A percentile compares a stretch with the other conserved stretches of the same genome.
These are phyloP conservation scores for Pulicaria dysenterica DNA, from an alignment of 129 eudicot species.

Conservation along the genomic window DNA sequence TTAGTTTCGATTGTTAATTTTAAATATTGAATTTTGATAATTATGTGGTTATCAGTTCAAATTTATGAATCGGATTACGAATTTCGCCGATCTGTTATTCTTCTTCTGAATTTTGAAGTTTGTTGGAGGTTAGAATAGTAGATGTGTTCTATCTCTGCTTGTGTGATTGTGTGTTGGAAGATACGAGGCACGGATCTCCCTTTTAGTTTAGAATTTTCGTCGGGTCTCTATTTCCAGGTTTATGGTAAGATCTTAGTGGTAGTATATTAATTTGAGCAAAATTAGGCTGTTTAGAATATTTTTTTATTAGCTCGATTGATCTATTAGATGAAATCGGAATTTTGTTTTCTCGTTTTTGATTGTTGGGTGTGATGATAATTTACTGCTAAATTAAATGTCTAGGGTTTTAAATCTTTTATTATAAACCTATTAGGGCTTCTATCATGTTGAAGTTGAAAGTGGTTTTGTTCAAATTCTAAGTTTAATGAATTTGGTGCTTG, in stretches of 20 bases:
- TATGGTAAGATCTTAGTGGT: not conserved
- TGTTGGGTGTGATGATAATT: not conserved
- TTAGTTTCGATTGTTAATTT: constrained; percentile 4
- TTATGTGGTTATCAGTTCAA: constrained; percentile 16
- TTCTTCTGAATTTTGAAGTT: constrained; percentile 15
- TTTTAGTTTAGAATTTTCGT: not conserved
- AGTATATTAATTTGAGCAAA: not conserved
- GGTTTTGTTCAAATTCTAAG: not conserved
- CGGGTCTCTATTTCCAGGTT: constrained; percentile 12
- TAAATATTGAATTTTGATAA: not conserved
- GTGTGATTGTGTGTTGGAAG: not conserved
- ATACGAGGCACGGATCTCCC: constrained; percentile 10
- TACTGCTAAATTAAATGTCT: not conserved
- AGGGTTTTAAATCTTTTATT: constrained; percentile 6
- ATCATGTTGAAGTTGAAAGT: constrained; percentile 6
- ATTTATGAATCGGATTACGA: constrained; percentile 18
- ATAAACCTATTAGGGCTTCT: not conserved
- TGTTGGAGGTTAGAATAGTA: not conserved
- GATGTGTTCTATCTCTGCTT: constrained; percentile 9
- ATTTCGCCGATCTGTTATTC: not conserved
- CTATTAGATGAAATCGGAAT: not conserved
- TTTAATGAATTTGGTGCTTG: constrained; percentile 11
- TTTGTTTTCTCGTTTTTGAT: not conserved
- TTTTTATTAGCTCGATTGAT: constrained; percentile 10
- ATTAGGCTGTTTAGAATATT: not conserved